Conservation (phyloP, 2,329 filamentous ascomycete genomes). For the Fusarium chlamydosporum region DNA sequence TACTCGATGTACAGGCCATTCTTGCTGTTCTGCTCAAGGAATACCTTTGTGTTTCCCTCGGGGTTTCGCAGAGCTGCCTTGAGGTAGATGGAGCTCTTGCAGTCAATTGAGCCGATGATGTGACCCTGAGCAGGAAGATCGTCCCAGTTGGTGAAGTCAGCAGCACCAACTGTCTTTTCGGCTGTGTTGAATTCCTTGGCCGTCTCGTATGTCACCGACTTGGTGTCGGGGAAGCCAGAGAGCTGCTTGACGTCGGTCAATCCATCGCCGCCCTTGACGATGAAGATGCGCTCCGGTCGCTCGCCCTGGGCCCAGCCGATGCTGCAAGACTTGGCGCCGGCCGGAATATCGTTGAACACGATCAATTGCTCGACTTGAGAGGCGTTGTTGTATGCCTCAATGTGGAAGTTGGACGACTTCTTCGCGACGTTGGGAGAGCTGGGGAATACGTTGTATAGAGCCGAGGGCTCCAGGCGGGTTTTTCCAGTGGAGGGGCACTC, state of each 20-base stretch:
- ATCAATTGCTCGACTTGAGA: slow-evolving; percentile 53
- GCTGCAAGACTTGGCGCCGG: slow-evolving; percentile 49
- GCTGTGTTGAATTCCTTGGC: slow-evolving; percentile 45
- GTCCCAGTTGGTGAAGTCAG: slow-evolving; percentile 55
- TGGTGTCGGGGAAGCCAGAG: slow-evolving; percentile 45
- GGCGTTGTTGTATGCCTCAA: slow-evolving; percentile 46
- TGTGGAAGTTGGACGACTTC: slow-evolving; percentile 36
- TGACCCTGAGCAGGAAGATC: slow-evolving; percentile 40
- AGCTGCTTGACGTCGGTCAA: slow-evolving; percentile 47
- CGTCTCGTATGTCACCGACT: slow-evolving; percentile 42
- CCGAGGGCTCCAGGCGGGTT: slow-evolving; percentile 24
- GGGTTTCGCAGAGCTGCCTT: slow-evolving; percentile 46
- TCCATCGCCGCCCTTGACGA: slow-evolving; percentile 52
- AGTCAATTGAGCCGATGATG: slow-evolving; percentile 47
- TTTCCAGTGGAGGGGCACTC: slow-evolving; percentile 25
- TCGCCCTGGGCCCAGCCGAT: slow-evolving; percentile 57
- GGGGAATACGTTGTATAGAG: slow-evolving; percentile 40
- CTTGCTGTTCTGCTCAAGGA: slow-evolving; percentile 51
- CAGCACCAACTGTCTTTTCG: slow-evolving; percentile 34
- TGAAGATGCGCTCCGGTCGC: slow-evolving; percentile 57
- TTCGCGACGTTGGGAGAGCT: slow-evolving; percentile 36
- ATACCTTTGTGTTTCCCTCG: slow-evolving; percentile 50
- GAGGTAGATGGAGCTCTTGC: slow-evolving; percentile 51
- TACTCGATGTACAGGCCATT: slow-evolving; percentile 53
- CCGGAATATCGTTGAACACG: slow-evolving; percentile 53